Base-by-base conservation (phyloP, 441 rosid species). In the Jatropha multifida region DNA sequence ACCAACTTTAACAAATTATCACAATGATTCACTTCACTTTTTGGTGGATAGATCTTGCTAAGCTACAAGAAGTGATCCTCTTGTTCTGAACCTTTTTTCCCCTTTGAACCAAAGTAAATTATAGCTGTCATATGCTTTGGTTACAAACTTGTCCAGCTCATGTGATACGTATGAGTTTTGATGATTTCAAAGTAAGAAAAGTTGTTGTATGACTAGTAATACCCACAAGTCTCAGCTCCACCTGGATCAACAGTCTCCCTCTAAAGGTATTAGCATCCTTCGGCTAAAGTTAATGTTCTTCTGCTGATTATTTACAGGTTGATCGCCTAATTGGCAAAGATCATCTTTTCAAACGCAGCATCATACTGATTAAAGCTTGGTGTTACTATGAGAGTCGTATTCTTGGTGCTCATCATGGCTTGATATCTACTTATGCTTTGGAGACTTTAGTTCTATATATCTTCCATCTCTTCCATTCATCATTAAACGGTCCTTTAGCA, bases 321-420 rank as follows among this genome's bases (percentile, higher is more conserved):
- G 93, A 92, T 79, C 78, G 74, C 41, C 82, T 85, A 71, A 89
- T 92, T 85, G 95, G 88, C 49, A 92, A 94, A 85, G 90, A 86
- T 78, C 90, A 92, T 83, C 91, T 94, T 65, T 92, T 94, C 73
- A 94, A 94, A 83, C 90, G 95, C 77, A 94, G 97, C 76, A 87
- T 92, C 76, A 89, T 92, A 79, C 82, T 94, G 77, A 87, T 91
- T 18, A 94, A 94, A 79, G 94, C 97, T 70, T 94, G 98, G 98
- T 92, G 97, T 86, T 94, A 94, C 79, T 91, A 92, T 32, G 97
- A 94, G 87, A 92, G 97, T 42, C 97, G 95, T 65, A 90, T 94
- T 72, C 98, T 94, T 58, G 98, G 98, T 79, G 94, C 98, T 75
- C 95, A 90, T 81, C 97, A 92, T 84, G 97, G 94, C 74, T 82